A percentile compares a stretch with the other conserved stretches of the same genome.
These are phyloP conservation scores for Neonectria ditissima DNA, from an alignment of 2,329 filamentous ascomycete genomes.

Conservation along the genomic window DNA sequence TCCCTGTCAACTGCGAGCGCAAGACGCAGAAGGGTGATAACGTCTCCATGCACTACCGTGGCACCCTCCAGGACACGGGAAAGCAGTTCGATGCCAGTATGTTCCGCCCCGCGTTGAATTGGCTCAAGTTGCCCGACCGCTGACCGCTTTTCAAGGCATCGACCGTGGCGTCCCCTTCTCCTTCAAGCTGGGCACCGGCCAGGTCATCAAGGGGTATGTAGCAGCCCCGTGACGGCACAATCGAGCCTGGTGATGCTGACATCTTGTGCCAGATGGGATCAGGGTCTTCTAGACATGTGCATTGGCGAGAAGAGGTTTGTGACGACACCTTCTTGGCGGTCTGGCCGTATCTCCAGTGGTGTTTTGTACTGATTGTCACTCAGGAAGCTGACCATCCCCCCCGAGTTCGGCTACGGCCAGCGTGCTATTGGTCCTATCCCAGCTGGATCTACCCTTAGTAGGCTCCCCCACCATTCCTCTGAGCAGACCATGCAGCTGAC, in stretches of 20 bases:
- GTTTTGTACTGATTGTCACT: constrained; percentile 28
- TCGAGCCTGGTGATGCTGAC: constrained; percentile 35
- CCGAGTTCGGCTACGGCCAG: constrained; percentile 84
- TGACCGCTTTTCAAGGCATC: constrained; percentile 64
- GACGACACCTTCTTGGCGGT: not conserved
- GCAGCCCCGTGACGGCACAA: constrained; percentile 20
- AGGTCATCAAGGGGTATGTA: constrained; percentile 87
- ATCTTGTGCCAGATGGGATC: constrained; percentile 76
- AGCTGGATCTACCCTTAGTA: constrained; percentile 80
- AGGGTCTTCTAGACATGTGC: constrained; percentile 93
- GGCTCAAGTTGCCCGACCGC: constrained; percentile 13
- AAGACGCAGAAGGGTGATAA: constrained; percentile 82
- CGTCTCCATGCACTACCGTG: constrained; percentile 89
- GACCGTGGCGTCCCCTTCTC: constrained; percentile 79
- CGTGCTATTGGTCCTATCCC: constrained; percentile 85
- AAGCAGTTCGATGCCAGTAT: constrained; percentile 83
- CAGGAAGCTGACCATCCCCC: constrained; percentile 88
- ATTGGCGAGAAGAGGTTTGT: constrained; percentile 85
- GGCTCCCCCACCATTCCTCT: constrained; percentile 41
- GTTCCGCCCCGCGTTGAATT: constrained; percentile 41
- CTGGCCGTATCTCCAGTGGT: constrained; percentile 5
- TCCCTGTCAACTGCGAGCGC: constrained; percentile 80
- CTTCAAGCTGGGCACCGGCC: constrained; percentile 82
- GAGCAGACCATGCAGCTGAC: constrained; percentile 32
- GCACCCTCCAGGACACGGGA: constrained; percentile 80